A percentile compares a stretch with the other conserved stretches of the same genome.
Conservation (phyloP, 2,329 filamentous ascomycete genomes). For the Pseudogymnoascus sp. region DNA sequence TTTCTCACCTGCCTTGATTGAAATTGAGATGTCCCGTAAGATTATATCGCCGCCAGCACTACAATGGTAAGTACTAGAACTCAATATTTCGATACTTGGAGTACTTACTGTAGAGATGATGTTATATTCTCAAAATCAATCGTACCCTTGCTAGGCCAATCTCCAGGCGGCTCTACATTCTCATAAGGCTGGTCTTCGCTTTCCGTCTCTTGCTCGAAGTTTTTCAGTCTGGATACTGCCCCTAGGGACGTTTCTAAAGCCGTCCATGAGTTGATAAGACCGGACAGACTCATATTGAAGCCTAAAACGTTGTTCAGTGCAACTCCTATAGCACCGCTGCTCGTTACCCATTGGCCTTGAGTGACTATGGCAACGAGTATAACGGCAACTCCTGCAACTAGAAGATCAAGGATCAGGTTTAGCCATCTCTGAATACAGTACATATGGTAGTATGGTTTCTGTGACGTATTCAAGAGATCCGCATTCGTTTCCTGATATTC, state of each 20-base stretch:
- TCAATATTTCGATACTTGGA: neutral
- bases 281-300: conserved; percentile 14
- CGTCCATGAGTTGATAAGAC: conserved; percentile 12
- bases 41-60: neutral
- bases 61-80: neutral
- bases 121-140: conserved; percentile 25
- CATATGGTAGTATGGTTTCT: conserved; percentile 39
- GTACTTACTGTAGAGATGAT: conserved; percentile 11
- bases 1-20: conserved; percentile 28
- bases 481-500: neutral
- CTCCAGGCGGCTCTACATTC: neutral
- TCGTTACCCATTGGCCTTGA: neutral
- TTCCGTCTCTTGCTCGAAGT: neutral
- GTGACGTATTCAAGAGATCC: conserved; percentile 15
- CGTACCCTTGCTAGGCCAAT: conserved; percentile 26
- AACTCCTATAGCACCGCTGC: conserved; percentile 14
- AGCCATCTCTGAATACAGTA: conserved; percentile 40
- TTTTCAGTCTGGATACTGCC: neutral
- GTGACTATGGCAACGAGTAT: conserved; percentile 10
- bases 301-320: conserved; percentile 12
- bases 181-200: neutral
- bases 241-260: neutral
- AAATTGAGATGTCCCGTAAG: neutral
- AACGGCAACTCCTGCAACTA: conserved; percentile 15
- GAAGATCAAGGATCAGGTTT: conserved; percentile 33